These are phyloP conservation scores for Stemphylium beticola DNA, from an alignment of 2,329 filamentous ascomycete genomes.

Conservation along the genomic window DNA sequence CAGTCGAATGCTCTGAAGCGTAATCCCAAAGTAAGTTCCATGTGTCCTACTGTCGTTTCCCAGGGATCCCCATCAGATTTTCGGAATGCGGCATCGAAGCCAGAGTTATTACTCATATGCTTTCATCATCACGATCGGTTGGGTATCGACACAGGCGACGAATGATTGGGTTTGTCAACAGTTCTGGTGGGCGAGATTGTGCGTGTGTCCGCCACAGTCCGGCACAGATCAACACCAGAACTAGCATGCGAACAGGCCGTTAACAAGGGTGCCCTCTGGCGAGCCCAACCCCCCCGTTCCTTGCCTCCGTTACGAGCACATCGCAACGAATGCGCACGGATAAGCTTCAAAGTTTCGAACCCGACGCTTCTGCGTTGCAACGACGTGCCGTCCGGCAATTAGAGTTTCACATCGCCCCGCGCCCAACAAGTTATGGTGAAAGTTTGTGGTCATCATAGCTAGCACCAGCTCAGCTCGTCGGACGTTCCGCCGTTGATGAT, in stretches of 20 bases:
- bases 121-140: not conserved
- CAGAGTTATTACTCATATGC: not conserved
- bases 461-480: slow-evolving; percentile 1
- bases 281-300: not conserved
- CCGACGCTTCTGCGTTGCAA: slow-evolving; percentile 12
- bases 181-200: not conserved
- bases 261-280: not conserved
- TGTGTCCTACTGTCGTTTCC: slow-evolving; percentile 13
- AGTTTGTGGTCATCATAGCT: not conserved
- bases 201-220: not conserved
- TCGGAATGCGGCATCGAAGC: not conserved
- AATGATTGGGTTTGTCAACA: not conserved
- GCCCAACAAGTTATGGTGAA: slow-evolving; percentile 7
- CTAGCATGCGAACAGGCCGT: not conserved
- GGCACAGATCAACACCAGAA: slow-evolving; percentile 5
- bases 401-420: slow-evolving; percentile 11
- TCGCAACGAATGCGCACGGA: not conserved
- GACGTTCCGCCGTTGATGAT: not conserved
- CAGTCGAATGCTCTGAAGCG: slow-evolving; percentile 79
- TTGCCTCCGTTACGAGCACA: not conserved
- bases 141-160: not conserved
- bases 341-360: slow-evolving; percentile 1
- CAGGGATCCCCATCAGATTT: not conserved
- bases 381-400: slow-evolving; percentile 6
- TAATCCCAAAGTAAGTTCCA: slow-evolving; percentile 74